These are phyloP conservation scores for Lentinula boryana DNA, from an alignment of 768 basidiomycete genomes.

Conservation along the genomic window DNA sequence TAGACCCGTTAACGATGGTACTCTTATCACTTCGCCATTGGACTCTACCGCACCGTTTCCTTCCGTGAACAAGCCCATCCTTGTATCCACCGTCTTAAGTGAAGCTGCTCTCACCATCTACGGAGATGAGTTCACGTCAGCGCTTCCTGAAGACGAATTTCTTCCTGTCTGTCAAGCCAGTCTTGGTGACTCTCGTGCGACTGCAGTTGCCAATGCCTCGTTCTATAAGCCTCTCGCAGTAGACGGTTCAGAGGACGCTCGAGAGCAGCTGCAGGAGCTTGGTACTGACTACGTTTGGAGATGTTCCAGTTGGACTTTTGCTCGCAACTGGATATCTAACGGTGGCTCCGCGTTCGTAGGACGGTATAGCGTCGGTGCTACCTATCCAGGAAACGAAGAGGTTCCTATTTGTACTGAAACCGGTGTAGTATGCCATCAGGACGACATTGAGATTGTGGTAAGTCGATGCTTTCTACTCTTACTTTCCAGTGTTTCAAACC, in stretches of 20 bases:
- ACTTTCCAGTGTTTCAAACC: not conserved
- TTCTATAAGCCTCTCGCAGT: slow-evolving; percentile 35
- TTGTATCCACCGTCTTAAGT: slow-evolving; percentile 65
- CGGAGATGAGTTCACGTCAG: slow-evolving; percentile 23
- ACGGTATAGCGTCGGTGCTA: slow-evolving; percentile 56
- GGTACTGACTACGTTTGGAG: slow-evolving; percentile 70
- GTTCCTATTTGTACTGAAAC: slow-evolving; percentile 49
- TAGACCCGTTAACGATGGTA: slow-evolving; percentile 62
- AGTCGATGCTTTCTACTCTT: slow-evolving; percentile 19
- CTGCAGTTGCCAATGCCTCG: slow-evolving; percentile 33
- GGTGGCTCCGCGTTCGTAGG: slow-evolving; percentile 69
- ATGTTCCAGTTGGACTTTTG: slow-evolving; percentile 68
- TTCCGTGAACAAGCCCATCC: slow-evolving; percentile 52
- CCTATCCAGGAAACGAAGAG: slow-evolving; percentile 62
- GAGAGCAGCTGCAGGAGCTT: slow-evolving; percentile 48
- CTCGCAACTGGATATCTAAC: slow-evolving; percentile 56
- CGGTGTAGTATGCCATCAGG: slow-evolving; percentile 70
- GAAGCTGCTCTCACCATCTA: slow-evolving; percentile 71
- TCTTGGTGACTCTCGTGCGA: slow-evolving; percentile 43
- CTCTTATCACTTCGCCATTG: slow-evolving; percentile 61
- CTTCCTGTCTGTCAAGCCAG: slow-evolving; percentile 29
- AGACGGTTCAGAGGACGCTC: slow-evolving; percentile 35
- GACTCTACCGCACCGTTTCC: slow-evolving; percentile 60
- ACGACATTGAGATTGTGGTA: slow-evolving; percentile 77
- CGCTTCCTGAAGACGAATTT: slow-evolving; percentile 35